phyloP scores from a whole-genome alignment of 345 rosid genomes.

The Gossypium ekmanianum region DNA sequence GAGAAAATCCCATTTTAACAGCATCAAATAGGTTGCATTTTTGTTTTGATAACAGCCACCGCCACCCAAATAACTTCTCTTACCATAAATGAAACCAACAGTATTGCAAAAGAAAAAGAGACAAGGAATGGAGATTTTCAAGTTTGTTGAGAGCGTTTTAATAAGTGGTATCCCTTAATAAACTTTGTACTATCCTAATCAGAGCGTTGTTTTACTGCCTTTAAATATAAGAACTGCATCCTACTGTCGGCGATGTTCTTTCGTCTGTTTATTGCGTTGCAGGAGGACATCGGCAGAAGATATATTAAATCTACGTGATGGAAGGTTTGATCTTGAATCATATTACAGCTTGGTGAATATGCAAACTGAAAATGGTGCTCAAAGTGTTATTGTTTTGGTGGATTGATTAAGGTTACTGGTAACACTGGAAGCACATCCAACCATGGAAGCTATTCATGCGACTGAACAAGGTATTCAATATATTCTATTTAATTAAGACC shows the following conservation, averaged over 20 bases:
- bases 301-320: conserved; percentile 72
- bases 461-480: conserved; percentile 64
- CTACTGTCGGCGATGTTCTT: not conserved
- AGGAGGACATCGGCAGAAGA: conserved; percentile 66
- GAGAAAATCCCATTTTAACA: not conserved
- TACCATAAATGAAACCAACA: not conserved
- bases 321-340: conserved; percentile 83
- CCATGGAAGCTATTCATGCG: conserved; percentile 83
- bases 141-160: not conserved
- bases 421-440: conserved; percentile 84
- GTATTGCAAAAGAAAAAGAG: not conserved
- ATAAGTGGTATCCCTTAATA: not conserved
- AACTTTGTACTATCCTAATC: too few species aligned
- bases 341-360: conserved; percentile 61
- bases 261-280: conserved; percentile 22
- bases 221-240: too few species aligned
- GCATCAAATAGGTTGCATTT: not conserved
- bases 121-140: not conserved
- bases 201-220: too few species aligned
- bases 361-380: conserved; percentile 61
- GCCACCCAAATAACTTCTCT: too few species aligned
- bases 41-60: not conserved
- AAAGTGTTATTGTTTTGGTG: conserved; percentile 79
- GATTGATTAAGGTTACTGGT: conserved; percentile 65
- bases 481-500: not conserved